Conservation (phyloP, 2,329 filamentous ascomycete genomes). For the Aphanoascus verrucosus region DNA sequence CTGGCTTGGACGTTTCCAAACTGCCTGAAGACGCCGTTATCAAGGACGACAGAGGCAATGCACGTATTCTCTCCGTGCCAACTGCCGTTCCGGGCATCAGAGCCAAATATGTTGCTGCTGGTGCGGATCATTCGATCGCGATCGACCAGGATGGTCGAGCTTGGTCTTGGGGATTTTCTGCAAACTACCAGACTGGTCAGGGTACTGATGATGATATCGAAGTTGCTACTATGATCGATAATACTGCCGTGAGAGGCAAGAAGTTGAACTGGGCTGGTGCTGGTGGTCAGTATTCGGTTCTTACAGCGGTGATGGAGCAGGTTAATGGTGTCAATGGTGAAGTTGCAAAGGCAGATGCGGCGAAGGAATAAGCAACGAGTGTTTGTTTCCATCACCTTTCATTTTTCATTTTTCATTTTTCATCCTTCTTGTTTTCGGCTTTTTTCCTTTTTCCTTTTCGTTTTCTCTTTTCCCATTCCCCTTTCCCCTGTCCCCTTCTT, state of each 20-base stretch:
- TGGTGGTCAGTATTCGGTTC: conserved; percentile 63
- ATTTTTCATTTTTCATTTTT: no score
- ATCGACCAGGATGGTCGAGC: conserved; percentile 58
- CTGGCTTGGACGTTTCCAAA: conserved; percentile 48
- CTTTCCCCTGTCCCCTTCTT: no score
- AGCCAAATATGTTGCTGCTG: conserved; percentile 49
- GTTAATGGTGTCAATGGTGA: conserved; percentile 6
- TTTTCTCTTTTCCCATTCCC: no score
- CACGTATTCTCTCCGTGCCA: conserved; percentile 62
- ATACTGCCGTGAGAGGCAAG: conserved; percentile 66
- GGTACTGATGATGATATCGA: conserved; percentile 70
- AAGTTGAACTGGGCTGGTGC: conserved; percentile 68
- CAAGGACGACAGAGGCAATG: conserved; percentile 52
- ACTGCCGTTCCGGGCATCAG: conserved; percentile 50
- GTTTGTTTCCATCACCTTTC: no score
- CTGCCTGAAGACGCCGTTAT: conserved; percentile 51
- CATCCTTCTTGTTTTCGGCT: no score
- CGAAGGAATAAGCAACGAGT: background rate
- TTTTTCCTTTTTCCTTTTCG: no score
- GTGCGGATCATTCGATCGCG: conserved; percentile 63
- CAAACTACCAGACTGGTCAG: conserved; percentile 69
- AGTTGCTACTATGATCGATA: conserved; percentile 68
- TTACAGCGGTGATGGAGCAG: conserved; percentile 15
- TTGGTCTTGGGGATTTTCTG: conserved; percentile 70
- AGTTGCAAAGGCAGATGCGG: background rate